Conservation (phyloP, 2,329 filamentous ascomycete genomes). For the Apiospora aurea region DNA sequence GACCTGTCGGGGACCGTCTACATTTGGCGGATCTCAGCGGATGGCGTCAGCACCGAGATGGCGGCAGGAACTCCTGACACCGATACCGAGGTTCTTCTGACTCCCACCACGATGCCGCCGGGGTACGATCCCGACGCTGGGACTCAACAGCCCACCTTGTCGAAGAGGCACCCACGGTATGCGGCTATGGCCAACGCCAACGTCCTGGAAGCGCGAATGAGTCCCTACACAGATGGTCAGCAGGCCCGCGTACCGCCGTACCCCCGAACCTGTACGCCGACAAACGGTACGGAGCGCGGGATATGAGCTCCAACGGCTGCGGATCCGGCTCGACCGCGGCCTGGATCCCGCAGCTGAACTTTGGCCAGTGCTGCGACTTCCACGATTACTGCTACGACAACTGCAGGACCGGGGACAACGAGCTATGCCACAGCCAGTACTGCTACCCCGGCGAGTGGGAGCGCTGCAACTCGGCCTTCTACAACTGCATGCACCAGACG, state of each 20-base stretch:
- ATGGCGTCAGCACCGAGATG: background rate
- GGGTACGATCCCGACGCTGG: background rate
- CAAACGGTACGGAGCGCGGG: background rate
- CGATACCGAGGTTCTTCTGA: background rate
- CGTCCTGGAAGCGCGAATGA: background rate
- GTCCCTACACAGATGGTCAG: background rate
- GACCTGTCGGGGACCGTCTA: conserved; percentile 6
- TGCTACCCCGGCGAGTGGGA: conserved; percentile 18
- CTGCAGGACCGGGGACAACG: background rate
- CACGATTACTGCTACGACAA: conserved; percentile 25
- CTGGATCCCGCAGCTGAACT: conserved; percentile 24
- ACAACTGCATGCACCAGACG: conserved; percentile 21
- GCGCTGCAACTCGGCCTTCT: conserved; percentile 20
- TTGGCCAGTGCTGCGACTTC: conserved; percentile 21
- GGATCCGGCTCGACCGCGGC: conserved; percentile 19
- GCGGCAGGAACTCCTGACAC: too few relatives aligned
- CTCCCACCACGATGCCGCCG: too few relatives aligned
- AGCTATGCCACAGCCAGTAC: conserved; percentile 19
- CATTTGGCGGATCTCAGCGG: background rate
- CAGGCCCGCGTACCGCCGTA: background rate
- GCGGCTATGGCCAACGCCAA: background rate
- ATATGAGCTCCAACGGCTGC: conserved; percentile 21
- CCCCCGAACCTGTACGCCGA: background rate
- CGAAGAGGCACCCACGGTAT: background rate
- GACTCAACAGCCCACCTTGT: too few relatives aligned